phyloP scores from a whole-genome alignment of 331 rosid genomes.

The Spiraea crenata region DNA sequence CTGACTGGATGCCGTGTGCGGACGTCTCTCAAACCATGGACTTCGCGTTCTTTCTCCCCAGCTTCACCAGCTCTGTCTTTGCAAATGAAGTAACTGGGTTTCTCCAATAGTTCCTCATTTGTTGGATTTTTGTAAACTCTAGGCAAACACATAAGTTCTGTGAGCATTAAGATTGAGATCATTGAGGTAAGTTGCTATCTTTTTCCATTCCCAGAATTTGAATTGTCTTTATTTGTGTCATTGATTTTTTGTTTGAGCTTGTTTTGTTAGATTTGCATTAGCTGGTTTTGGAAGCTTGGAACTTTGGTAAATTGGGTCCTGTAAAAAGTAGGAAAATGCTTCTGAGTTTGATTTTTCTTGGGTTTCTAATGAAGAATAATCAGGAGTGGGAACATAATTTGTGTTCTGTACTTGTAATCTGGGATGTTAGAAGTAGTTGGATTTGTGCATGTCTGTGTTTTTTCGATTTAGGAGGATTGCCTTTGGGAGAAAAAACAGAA shows the following conservation, averaged over 20 bases:
- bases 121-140: constrained; percentile 12
- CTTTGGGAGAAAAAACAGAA: background rate
- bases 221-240: background rate
- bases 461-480: background rate
- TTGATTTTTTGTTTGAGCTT: background rate
- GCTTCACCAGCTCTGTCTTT: constrained; percentile 19
- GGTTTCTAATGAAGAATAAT: background rate
- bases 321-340: background rate
- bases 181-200: constrained; percentile 24
- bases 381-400: background rate
- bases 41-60: constrained; percentile 11
- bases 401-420: background rate
- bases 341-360: constrained; percentile 6
- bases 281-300: background rate
- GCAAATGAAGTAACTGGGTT: constrained; percentile 28
- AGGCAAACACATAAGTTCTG: background rate
- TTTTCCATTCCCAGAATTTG: background rate
- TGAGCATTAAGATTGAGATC: constrained; percentile 20
- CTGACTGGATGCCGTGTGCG: constrained; percentile 55
- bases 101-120: constrained; percentile 15
- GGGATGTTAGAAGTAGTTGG: constrained; percentile 7
- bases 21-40: constrained; percentile 22
- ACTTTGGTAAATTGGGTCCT: constrained; percentile 4
- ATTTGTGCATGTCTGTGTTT: background rate
- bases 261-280: background rate